Conservation (phyloP, 352 stramenopile species). For the Pythium utonaiense region DNA sequence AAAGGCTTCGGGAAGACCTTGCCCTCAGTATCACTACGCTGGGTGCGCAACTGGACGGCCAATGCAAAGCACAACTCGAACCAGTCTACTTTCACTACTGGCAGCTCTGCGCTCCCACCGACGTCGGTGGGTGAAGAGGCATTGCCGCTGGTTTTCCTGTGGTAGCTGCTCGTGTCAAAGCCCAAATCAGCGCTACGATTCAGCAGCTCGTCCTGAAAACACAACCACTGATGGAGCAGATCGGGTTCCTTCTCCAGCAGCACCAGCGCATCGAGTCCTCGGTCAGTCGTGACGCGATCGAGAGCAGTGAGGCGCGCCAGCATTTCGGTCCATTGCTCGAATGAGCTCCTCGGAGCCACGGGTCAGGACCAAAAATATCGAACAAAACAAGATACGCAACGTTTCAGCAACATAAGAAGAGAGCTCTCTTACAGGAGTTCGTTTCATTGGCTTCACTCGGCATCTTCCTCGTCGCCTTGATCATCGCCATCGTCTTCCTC, state of each 20-base stretch:
- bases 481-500: not conserved
- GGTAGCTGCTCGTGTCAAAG: not conserved
- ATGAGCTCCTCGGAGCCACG: not conserved
- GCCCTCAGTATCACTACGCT: not conserved
- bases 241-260: not conserved
- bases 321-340: not conserved
- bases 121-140: not conserved
- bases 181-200: not conserved
- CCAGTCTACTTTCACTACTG: not conserved
- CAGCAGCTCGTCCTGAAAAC: not conserved
- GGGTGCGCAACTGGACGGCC: not conserved
- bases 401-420: not conserved
- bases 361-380: not conserved
- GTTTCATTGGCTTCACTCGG: not conserved
- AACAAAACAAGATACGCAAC: constrained; percentile 1
- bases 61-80: not conserved
- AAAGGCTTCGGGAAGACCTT: not conserved
- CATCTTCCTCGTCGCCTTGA: not conserved
- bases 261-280: not conserved
- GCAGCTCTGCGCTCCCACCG: not conserved
- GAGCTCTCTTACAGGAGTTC: not conserved
- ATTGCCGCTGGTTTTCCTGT: not conserved
- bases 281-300: not conserved
- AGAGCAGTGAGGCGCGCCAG: not conserved
- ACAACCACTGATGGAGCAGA: not conserved